Percentiles rank a stretch among this genome's conserved stretches.
phyloP scores from a whole-genome alignment of 805 yeast genomes.

The Metschnikowia matae region DNA sequence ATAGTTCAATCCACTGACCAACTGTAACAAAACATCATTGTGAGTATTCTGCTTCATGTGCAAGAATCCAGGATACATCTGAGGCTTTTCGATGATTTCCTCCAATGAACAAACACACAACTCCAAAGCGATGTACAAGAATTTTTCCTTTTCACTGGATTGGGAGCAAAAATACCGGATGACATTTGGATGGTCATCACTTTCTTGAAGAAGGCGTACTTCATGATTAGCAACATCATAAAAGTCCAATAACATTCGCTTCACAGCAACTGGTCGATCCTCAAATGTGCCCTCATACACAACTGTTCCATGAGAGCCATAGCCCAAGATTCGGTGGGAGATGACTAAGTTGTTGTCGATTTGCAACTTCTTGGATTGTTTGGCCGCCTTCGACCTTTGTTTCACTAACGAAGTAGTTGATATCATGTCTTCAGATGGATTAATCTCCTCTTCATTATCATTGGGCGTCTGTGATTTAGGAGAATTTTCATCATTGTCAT shows the following conservation, averaged over 20 bases:
- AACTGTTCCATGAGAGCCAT: constrained; percentile 95
- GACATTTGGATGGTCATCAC: constrained; percentile 96
- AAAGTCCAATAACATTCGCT: constrained; percentile 87
- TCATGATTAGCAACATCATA: constrained; percentile 94
- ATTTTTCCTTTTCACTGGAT: constrained; percentile 64
- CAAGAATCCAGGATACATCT: constrained; percentile 31
- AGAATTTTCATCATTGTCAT: constrained; percentile 31
- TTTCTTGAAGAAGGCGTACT: constrained; percentile 79
- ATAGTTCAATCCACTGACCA: constrained; percentile 81
- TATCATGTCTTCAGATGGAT: constrained; percentile 11
- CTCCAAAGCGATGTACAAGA: constrained; percentile 89
- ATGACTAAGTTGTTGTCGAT: constrained; percentile 53
- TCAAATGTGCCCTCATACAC: constrained; percentile 90
- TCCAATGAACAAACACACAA: constrained; percentile 86
- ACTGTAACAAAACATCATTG: constrained; percentile 59
- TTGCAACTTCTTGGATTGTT: constrained; percentile 29
- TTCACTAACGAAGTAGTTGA: constrained; percentile 28
- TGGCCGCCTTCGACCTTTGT: constrained; percentile 13
- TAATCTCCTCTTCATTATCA: neutral
- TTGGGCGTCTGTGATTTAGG: constrained; percentile 7
- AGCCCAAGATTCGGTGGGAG: constrained; percentile 77
- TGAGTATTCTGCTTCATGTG: constrained; percentile 29
- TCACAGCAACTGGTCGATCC: constrained; percentile 91
- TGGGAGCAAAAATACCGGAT: constrained; percentile 92
- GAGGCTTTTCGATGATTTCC: constrained; percentile 59